These are phyloP conservation scores for Spathaspora sp. DNA, from an alignment of 805 yeast genomes.

Conservation along the genomic window DNA sequence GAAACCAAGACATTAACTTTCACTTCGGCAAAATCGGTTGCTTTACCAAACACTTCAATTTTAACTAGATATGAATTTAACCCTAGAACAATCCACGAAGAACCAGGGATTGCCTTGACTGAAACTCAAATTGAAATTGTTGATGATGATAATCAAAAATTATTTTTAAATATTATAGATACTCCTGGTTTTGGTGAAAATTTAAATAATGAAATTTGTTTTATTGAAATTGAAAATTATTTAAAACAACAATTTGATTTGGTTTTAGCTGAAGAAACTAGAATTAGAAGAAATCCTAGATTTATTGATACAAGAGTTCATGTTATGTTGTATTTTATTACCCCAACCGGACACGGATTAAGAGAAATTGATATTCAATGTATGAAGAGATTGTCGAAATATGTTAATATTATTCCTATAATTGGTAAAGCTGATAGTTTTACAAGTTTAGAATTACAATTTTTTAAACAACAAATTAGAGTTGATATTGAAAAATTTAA, in stretches of 20 bases:
- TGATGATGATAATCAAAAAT: slow-evolving; percentile 54
- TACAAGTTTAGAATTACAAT: slow-evolving; percentile 59
- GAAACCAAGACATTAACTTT: slow-evolving; percentile 53
- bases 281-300: slow-evolving; percentile 81
- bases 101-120: slow-evolving; percentile 75
- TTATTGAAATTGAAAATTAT: slow-evolving; percentile 59
- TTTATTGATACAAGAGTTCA: slow-evolving; percentile 77
- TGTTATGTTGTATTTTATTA: slow-evolving; percentile 72
- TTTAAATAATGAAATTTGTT: slow-evolving; percentile 66
- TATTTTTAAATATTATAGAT: slow-evolving; percentile 58
- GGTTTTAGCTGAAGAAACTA: slow-evolving; percentile 81
- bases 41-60: slow-evolving; percentile 50
- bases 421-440: slow-evolving; percentile 78
- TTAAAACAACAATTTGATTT: slow-evolving; percentile 75
- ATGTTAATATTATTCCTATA: slow-evolving; percentile 82
- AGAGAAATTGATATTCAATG: slow-evolving; percentile 71
- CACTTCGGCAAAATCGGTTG: slow-evolving; percentile 54
- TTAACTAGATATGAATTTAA: slow-evolving; percentile 57
- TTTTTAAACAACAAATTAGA: slow-evolving; percentile 57
- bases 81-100: slow-evolving; percentile 55
- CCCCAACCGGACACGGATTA: slow-evolving; percentile 77
- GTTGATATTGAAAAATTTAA: slow-evolving; percentile 63
- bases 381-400: slow-evolving; percentile 63
- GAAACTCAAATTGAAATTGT: slow-evolving; percentile 59
- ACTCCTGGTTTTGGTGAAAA: slow-evolving; percentile 80